Percentiles rank a stretch among this genome's conserved stretches.
Evolutionary conservation across 805 yeast species (phyloP).

Genomic region (Lipomyces japonicus): DNA sequence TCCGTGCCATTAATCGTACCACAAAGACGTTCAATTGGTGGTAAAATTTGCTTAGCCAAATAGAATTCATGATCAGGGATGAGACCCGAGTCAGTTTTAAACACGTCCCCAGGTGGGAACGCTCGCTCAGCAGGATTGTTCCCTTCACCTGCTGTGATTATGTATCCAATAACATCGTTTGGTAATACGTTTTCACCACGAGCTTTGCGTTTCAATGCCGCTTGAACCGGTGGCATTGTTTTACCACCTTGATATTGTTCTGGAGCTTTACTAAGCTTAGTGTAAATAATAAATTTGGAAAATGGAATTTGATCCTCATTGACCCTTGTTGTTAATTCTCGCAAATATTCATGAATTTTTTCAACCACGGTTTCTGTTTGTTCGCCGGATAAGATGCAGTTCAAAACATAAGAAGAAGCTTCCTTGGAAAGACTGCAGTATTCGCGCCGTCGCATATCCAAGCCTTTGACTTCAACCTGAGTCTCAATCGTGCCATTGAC

Average conservation of each 20-base stretch:
- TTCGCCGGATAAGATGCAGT: slow-evolving; percentile 63
- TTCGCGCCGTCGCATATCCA: slow-evolving; percentile 96
- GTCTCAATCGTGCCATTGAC: slow-evolving; percentile 55
- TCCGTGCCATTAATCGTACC: slow-evolving; percentile 87
- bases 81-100: slow-evolving; percentile 5
- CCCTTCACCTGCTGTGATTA: slow-evolving; percentile 54
- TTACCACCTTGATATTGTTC: slow-evolving; percentile 74
- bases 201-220: slow-evolving; percentile 74
- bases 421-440: slow-evolving; percentile 91
- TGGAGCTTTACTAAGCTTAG: slow-evolving; percentile 88
- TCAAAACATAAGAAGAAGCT: slow-evolving; percentile 68
- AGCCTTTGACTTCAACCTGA: slow-evolving; percentile 83
- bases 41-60: slow-evolving; percentile 80
- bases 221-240: slow-evolving; percentile 79
- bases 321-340: slow-evolving; percentile 54
- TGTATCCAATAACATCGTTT: slow-evolving; percentile 84
- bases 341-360: slow-evolving; percentile 69
- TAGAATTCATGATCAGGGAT: slow-evolving; percentile 56
- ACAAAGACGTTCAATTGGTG: slow-evolving; percentile 83
- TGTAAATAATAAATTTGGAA: slow-evolving; percentile 72
- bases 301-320: slow-evolving; percentile 59
- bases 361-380: slow-evolving; percentile 70
- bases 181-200: slow-evolving; percentile 84
- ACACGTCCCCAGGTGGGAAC: slow-evolving; percentile 69
- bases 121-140: slow-evolving; percentile 72